Percentiles rank a stretch among this genome's conserved stretches.
Conservation (phyloP, 805 yeast species). For the Osmozyma mogii region DNA sequence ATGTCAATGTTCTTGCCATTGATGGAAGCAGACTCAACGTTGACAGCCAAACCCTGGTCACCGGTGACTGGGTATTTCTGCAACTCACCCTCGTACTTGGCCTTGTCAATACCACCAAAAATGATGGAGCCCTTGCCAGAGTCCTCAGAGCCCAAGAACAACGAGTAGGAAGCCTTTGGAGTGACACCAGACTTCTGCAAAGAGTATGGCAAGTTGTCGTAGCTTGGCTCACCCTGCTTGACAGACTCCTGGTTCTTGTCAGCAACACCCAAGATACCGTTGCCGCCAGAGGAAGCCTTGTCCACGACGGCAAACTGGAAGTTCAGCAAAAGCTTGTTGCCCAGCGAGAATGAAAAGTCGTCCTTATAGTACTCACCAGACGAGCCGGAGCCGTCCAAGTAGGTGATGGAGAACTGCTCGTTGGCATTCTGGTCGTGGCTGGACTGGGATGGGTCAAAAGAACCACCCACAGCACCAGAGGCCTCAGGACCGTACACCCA, state of each 20-base stretch:
- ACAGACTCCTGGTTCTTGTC: constrained; percentile 6
- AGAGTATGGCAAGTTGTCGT: constrained; percentile 6
- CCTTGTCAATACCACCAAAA: constrained; percentile 28
- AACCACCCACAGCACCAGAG: background rate
- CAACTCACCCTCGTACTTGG: constrained; percentile 18
- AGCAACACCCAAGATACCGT: constrained; percentile 9
- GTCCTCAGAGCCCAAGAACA: constrained; percentile 8
- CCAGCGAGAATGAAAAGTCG: constrained; percentile 2
- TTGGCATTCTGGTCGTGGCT: constrained; percentile 5
- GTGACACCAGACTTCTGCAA: constrained; percentile 4
- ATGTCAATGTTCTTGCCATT: constrained; percentile 3
- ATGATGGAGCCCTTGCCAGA: constrained; percentile 13
- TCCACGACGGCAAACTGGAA: constrained; percentile 9
- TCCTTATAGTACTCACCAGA: constrained; percentile 8
- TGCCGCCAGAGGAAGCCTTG: constrained; percentile 1
- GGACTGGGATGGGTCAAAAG: constrained; percentile 1
- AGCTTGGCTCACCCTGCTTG: background rate
- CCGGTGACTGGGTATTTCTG: constrained; percentile 1
- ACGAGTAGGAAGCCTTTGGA: constrained; percentile 6
- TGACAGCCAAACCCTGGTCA: constrained; percentile 4
- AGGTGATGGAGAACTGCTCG: constrained; percentile 4
- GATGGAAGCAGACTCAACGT: constrained; percentile 4
- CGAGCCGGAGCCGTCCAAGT: constrained; percentile 4
- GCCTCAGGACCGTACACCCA: background rate
- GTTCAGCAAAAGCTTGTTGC: constrained; percentile 1